phyloP scores from a whole-genome alignment of 495 filamentous ascomycete genomes.

The Penicillium parvum region DNA sequence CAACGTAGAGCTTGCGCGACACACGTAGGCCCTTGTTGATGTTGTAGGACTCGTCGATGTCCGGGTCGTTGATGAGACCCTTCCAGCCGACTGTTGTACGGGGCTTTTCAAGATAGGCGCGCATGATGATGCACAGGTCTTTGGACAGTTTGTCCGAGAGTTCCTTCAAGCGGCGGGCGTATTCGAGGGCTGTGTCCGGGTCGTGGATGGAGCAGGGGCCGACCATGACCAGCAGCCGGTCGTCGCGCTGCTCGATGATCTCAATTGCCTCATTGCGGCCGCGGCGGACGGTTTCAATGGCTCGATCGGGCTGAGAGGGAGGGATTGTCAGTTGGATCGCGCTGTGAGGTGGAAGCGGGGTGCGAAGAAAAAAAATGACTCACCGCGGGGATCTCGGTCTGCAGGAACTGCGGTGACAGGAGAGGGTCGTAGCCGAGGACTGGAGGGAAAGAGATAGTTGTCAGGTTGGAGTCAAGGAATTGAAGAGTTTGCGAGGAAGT shows the following conservation, averaged over 20 bases:
- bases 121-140: slow-evolving; percentile 92
- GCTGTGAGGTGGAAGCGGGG: slow-evolving; percentile 1
- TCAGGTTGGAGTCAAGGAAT: background rate
- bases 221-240: slow-evolving; percentile 89
- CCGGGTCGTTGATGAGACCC: slow-evolving; percentile 96
- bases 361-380: slow-evolving; percentile 33
- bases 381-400: slow-evolving; percentile 81
- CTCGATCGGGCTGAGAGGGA: slow-evolving; percentile 36
- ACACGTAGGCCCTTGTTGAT: slow-evolving; percentile 98
- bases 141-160: slow-evolving; percentile 69
- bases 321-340: background rate
- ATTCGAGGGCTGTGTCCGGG: slow-evolving; percentile 81
- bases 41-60: slow-evolving; percentile 94
- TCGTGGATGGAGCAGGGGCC: slow-evolving; percentile 98
- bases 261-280: slow-evolving; percentile 78
- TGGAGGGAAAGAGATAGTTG: slow-evolving; percentile 29
- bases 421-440: slow-evolving; percentile 94
- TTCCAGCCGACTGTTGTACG: slow-evolving; percentile 99
- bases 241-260: slow-evolving; percentile 74
- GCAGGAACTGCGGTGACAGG: slow-evolving; percentile 82
- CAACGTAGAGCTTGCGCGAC: slow-evolving; percentile 81
- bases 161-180: slow-evolving; percentile 69
- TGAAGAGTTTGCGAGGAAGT: background rate
- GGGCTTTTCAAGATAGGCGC: slow-evolving; percentile 98
- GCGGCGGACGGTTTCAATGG: slow-evolving; percentile 66